A percentile compares a stretch with the other conserved stretches of the same genome.
These are phyloP conservation scores for Starmerella floris DNA, from an alignment of 805 yeast genomes.

Conservation along the genomic window DNA sequence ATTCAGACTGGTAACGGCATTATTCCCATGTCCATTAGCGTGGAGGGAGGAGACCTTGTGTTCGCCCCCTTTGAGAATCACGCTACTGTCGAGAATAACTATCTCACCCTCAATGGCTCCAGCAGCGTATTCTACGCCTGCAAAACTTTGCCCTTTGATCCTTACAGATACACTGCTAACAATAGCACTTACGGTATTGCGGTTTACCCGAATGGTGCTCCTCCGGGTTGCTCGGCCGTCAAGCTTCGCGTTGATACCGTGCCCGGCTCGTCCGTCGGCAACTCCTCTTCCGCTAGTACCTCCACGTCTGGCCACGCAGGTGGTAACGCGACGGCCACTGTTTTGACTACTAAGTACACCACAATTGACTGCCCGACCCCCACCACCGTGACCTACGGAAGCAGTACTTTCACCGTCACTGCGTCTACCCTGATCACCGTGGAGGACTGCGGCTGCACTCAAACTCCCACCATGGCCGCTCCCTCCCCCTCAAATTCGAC, in stretches of 20 bases:
- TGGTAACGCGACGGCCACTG: conserved; percentile 5
- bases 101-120: conserved; percentile 14
- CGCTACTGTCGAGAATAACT: not conserved
- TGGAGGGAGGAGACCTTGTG: not conserved
- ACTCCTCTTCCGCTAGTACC: not conserved
- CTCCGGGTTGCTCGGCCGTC: conserved; percentile 9
- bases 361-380: conserved; percentile 20
- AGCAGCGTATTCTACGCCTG: conserved; percentile 14
- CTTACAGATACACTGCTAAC: conserved; percentile 7
- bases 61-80: not conserved
- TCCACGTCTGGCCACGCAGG: not conserved
- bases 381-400: conserved; percentile 16
- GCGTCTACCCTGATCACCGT: conserved; percentile 45
- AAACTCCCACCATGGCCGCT: conserved; percentile 55
- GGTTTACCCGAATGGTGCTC: conserved; percentile 2
- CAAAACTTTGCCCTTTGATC: conserved; percentile 7
- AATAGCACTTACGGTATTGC: conserved; percentile 6
- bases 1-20: not conserved
- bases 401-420: conserved; percentile 20
- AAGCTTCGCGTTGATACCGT: conserved; percentile 5
- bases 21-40: not conserved
- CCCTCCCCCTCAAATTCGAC: not conserved
- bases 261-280: not conserved
- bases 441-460: conserved; percentile 53
- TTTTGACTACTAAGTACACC: conserved; percentile 4